Evolutionary conservation across 805 yeast genomes (phyloP).

Genomic region (Tetrapisispora pingtungensis): DNA sequence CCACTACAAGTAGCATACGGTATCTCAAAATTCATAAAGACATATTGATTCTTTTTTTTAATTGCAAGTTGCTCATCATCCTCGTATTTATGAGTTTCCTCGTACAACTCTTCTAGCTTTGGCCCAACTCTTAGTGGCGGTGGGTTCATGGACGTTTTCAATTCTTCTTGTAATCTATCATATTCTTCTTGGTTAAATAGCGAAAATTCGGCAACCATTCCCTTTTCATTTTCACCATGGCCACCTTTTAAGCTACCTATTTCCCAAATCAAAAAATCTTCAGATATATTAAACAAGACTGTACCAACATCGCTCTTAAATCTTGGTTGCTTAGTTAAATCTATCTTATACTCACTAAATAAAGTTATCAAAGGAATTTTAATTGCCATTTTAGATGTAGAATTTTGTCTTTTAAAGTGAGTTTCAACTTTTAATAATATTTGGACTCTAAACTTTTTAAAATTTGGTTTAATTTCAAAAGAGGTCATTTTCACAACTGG

Average conservation of each 20-base stretch:
- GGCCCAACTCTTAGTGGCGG: slow-evolving; percentile 29
- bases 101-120: slow-evolving; percentile 26
- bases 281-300: slow-evolving; percentile 62
- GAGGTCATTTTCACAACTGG: slow-evolving; percentile 31
- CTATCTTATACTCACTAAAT: slow-evolving; percentile 32
- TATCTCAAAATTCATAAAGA: slow-evolving; percentile 50
- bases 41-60: slow-evolving; percentile 18
- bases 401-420: slow-evolving; percentile 28
- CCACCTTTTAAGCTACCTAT: slow-evolving; percentile 46
- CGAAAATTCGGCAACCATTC: slow-evolving; percentile 48
- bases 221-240: slow-evolving; percentile 39
- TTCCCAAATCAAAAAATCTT: slow-evolving; percentile 62
- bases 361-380: slow-evolving; percentile 24
- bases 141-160: slow-evolving; percentile 29
- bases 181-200: slow-evolving; percentile 25
- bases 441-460: slow-evolving; percentile 19
- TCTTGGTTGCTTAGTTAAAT: slow-evolving; percentile 43
- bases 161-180: slow-evolving; percentile 16
- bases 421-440: slow-evolving; percentile 19
- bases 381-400: slow-evolving; percentile 26
- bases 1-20: slow-evolving; percentile 60
- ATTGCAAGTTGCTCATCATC: neutral
- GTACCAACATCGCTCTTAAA: slow-evolving; percentile 65
- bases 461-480: slow-evolving; percentile 19
- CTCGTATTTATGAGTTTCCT: slow-evolving; percentile 21